phyloP scores from a whole-genome alignment of 2,329 filamentous ascomycete species.

The Diplodia mutila region DNA sequence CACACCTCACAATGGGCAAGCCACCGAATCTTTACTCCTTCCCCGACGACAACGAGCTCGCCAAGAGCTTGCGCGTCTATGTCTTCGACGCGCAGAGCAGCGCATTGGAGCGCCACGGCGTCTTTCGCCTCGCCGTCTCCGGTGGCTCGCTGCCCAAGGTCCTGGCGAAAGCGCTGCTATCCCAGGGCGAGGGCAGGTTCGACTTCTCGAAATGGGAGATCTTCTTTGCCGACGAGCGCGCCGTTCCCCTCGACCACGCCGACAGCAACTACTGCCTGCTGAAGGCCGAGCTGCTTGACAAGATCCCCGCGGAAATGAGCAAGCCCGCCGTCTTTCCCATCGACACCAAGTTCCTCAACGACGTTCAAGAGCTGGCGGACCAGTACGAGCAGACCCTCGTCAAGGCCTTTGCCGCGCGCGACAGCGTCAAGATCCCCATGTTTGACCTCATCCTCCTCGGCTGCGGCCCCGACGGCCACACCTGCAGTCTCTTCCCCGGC shows the following conservation, averaged over 20 bases:
- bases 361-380: slow-evolving; percentile 90
- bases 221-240: slow-evolving; percentile 97
- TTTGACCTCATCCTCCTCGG: slow-evolving; percentile 94
- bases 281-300: slow-evolving; percentile 84
- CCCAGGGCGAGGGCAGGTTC: slow-evolving; percentile 57
- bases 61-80: slow-evolving; percentile 77
- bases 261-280: slow-evolving; percentile 94
- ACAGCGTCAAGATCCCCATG: slow-evolving; percentile 91
- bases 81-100: slow-evolving; percentile 80
- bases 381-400: slow-evolving; percentile 90
- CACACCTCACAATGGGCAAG: slow-evolving; percentile 41
- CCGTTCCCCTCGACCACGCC: slow-evolving; percentile 85
- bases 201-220: slow-evolving; percentile 92
- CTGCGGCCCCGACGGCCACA: slow-evolving; percentile 94
- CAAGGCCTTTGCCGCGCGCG: slow-evolving; percentile 81
- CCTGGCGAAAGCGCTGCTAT: slow-evolving; percentile 80
- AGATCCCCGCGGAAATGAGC: slow-evolving; percentile 71
- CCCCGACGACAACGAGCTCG: slow-evolving; percentile 69
- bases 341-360: slow-evolving; percentile 68
- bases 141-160: slow-evolving; percentile 90
- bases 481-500: slow-evolving; percentile 92
- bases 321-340: slow-evolving; percentile 79
- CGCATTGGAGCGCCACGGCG: slow-evolving; percentile 76
- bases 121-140: slow-evolving; percentile 90
- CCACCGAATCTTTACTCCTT: slow-evolving; percentile 77